These are phyloP conservation scores for Babesia microti DNA, from an alignment of 169 alveolate species.

Conservation along the genomic window DNA sequence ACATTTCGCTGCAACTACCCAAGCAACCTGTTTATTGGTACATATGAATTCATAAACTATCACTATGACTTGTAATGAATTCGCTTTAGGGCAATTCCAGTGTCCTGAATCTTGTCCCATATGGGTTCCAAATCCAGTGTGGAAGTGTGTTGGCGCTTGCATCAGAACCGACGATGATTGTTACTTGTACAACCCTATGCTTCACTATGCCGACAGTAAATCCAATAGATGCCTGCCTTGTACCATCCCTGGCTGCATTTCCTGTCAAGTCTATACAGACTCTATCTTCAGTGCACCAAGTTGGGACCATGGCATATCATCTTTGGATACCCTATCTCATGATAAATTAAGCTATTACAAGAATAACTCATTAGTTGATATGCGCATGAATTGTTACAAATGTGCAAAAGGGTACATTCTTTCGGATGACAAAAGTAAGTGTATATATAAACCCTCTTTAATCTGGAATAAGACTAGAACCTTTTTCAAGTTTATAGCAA, in stretches of 20 bases:
- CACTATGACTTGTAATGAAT: conserved; percentile 41
- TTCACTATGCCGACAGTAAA: conserved; percentile 39
- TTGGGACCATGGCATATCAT: conserved; percentile 1
- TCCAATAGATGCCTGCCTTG: conserved; percentile 50
- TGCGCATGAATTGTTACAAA: conserved; percentile 48
- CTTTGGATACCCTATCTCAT: no score
- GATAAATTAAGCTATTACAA: no score
- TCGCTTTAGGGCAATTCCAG: conserved; percentile 20
- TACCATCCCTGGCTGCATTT: conserved; percentile 41
- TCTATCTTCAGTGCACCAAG: not conserved
- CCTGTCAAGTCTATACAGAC: conserved; percentile 30
- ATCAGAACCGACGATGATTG: conserved; percentile 33
- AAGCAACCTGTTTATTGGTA: not conserved
- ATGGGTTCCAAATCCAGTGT: conserved; percentile 49
- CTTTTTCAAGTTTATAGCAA: conserved; percentile 13
- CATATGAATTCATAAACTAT: not conserved
- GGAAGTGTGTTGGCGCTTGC: conserved; percentile 59
- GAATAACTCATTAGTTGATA: not conserved
- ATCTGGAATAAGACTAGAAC: conserved; percentile 21
- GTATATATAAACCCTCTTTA: conserved; percentile 32
- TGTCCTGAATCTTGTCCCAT: conserved; percentile 54
- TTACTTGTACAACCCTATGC: conserved; percentile 41
- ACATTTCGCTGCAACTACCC: not conserved
- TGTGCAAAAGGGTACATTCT: conserved; percentile 54
- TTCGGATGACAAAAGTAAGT: conserved; percentile 34